Conservation (phyloP, 768 basidiomycete species). For the Scleroderma bovista region DNA sequence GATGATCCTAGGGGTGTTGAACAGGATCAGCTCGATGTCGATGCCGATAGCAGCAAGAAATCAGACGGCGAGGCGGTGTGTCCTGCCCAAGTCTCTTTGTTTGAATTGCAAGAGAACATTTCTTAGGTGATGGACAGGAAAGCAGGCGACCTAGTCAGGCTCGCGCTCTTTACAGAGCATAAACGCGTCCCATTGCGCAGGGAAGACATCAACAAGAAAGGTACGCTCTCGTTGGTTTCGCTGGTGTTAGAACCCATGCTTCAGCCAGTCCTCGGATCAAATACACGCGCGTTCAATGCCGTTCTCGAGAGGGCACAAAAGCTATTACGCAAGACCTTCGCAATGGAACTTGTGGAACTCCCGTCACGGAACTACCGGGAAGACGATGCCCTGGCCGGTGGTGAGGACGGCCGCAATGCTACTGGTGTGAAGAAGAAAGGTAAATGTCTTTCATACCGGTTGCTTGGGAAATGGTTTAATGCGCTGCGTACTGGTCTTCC, state of each 20-base stretch:
- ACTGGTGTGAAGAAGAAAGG: slow-evolving; percentile 67
- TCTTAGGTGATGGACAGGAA: slow-evolving; percentile 57
- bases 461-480: not conserved
- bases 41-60: slow-evolving; percentile 28
- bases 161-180: slow-evolving; percentile 79
- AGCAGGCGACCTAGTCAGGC: slow-evolving; percentile 67
- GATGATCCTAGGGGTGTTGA: slow-evolving; percentile 29
- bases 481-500: not conserved
- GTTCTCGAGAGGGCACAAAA: slow-evolving; percentile 63
- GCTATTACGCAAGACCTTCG: slow-evolving; percentile 60
- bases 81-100: not conserved
- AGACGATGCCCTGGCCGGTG: slow-evolving; percentile 28
- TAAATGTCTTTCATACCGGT: slow-evolving; percentile 15
- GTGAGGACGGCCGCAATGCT: slow-evolving; percentile 43
- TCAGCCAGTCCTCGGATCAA: slow-evolving; percentile 40
- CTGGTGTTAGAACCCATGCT: not conserved
- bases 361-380: slow-evolving; percentile 48
- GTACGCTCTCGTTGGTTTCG: slow-evolving; percentile 29
- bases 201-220: slow-evolving; percentile 86
- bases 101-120: not conserved
- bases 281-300: slow-evolving; percentile 53
- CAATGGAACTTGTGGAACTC: slow-evolving; percentile 82
- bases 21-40: slow-evolving; percentile 21
- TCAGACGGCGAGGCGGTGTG: slow-evolving; percentile 16
- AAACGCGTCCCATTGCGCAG: slow-evolving; percentile 59